Base-by-base conservation (phyloP, 2,329 filamentous ascomycete genomes). In the Epichloe coenophiala region DNA sequence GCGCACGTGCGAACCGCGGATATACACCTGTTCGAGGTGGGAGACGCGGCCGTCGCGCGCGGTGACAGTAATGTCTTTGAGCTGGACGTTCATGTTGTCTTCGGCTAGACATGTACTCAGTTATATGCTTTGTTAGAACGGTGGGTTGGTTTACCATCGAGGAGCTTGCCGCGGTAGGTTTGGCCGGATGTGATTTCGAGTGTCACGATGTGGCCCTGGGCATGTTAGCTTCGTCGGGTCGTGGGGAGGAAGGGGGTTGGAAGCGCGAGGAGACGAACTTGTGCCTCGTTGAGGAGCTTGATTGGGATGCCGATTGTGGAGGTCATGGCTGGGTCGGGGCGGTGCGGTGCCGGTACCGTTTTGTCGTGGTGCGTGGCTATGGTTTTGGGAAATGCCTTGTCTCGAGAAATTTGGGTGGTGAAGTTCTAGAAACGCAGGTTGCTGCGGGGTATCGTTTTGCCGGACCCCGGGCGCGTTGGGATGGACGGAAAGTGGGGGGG, bases 41-140 rank as follows among this genome's bases (percentile, higher is more conserved):
- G 88, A 95, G 60, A 98, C 93, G 67, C 93, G 88, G 53, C 93
- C 93, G 72, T 98, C 93, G 71, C 93, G 89, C 54, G 93, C 91
- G 49, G 93, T 98, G 56, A 97, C 91, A 48, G 93, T 97, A 68
- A 98, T 97, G 72, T 98, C 94, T 72, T 95, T 95, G 61, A 98
- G 84, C 69, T 98, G 93, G 51, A 96, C 87, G 73, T 98, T 98
- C 93, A 98, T 98, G 77, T 97, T 97, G 72, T 98, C 93, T 75
- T 98, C 93, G 65, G 91, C 93, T 95, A 23, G 11, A 5, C 6
- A 37, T 3, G 15, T 17, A 9, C 33, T 45, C 23, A 53, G 43
- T 41, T 33, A 21, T 17, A 31, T 31, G 9, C 31, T 11, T 31
- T 31, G 31, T 2, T 4, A 11, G 31, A 31, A 31, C 31, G 31